These are phyloP conservation scores for Suillus bovinus DNA, from an alignment of 768 basidiomycete species.

Conservation along the genomic window DNA sequence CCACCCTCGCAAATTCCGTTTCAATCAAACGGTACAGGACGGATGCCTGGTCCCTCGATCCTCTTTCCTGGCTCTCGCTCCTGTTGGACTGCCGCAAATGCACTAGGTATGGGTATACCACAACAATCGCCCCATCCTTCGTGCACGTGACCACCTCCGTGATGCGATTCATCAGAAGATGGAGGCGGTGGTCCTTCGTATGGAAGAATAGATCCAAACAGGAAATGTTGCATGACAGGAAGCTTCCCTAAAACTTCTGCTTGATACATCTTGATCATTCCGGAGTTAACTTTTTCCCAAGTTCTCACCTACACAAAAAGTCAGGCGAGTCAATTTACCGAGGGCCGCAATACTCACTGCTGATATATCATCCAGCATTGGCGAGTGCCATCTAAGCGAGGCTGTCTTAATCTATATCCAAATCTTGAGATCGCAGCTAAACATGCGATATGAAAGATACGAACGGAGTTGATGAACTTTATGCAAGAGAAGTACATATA, in stretches of 20 bases:
- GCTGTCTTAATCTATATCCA: slow-evolving; percentile 84
- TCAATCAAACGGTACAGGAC: slow-evolving; percentile 83
- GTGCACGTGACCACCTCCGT: slow-evolving; percentile 30
- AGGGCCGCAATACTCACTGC: slow-evolving; percentile 44
- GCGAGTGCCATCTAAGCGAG: slow-evolving; percentile 95
- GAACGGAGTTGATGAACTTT: slow-evolving; percentile 89
- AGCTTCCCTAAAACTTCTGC: slow-evolving; percentile 95
- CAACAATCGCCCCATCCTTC: slow-evolving; percentile 89
- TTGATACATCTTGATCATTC: slow-evolving; percentile 98
- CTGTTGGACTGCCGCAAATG: slow-evolving; percentile 69
- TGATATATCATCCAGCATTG: slow-evolving; percentile 98
- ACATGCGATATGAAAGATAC: slow-evolving; percentile 22
- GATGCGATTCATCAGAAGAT: slow-evolving; percentile 19
- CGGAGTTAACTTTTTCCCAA: slow-evolving; percentile 95
- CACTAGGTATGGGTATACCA: slow-evolving; percentile 84
- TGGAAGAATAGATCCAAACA: slow-evolving; percentile 81
- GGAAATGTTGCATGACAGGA: slow-evolving; percentile 94
- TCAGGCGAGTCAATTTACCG: neutral
- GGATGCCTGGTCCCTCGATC: slow-evolving; percentile 61
- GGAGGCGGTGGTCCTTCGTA: slow-evolving; percentile 63
- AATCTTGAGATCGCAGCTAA: neutral
- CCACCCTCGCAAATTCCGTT: neutral
- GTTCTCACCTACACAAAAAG: slow-evolving; percentile 60
- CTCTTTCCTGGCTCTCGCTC: slow-evolving; percentile 36
- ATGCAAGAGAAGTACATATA: slow-evolving; percentile 99